Evolutionary conservation across 2,329 filamentous ascomycete species (phyloP), one percentile per base, ranked within the genome.

Genomic region (Monosporascus ibericus): DNA sequence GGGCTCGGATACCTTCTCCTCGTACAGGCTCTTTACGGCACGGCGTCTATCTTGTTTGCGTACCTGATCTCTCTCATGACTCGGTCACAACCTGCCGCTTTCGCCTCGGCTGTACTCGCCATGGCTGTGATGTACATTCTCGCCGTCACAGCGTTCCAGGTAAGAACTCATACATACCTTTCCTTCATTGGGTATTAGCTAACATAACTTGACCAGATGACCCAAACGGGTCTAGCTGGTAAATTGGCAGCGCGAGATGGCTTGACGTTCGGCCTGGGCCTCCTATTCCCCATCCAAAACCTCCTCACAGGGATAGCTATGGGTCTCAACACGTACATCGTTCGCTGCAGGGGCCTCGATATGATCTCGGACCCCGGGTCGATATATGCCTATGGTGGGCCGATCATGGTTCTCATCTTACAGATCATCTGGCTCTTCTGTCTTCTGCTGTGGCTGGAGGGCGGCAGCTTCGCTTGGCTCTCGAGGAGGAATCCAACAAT

Each of bases 381-480:
- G 0, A 80, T 88, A 46, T 75, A 73, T 2, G 77, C 83, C 2
- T 89, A 87, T 60, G 86, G 86, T 22, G 84, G 84, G 0, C 84
- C 85, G 0, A 87, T 89, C 30, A 67, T 86, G 0, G 88, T 88
- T 59, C 76, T 89, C 4, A 76, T 84, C 48, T 52, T 86, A 0
- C 86, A 90, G 60, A 77, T 80, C 0, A 69, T 83, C 25, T 60
- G 82, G 6, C 71, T 87, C 1, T 82, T 87, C 57, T 70, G 73
- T 0, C 67, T 85, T n/a, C 74, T 89, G 0, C 71, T 89, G 4
- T 86, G 81, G 79, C 80, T 80, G 64, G 86, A 90, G 60, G 82
- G 79, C 18, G 84, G 84, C 1, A 79, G 80, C 2, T 67, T 78
- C 5, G 72, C 81, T 56, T 64, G 48, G 57, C 57, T 65, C 46